Conservation (phyloP, 116 monocot genomes). For the Zostera marina region DNA sequence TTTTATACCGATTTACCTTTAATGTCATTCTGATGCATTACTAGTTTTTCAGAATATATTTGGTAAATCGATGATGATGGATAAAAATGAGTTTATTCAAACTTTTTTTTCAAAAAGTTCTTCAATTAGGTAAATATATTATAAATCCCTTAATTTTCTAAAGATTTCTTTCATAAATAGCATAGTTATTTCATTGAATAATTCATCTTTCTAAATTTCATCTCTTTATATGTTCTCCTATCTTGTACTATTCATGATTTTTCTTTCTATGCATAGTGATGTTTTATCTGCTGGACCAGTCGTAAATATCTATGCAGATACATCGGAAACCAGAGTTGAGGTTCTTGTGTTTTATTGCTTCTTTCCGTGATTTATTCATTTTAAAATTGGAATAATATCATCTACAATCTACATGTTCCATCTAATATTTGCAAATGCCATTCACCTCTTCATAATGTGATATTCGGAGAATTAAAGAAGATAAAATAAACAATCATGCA, state of each 20-base stretch:
- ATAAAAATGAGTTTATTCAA: slow-evolving; percentile 66
- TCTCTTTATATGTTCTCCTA: slow-evolving; percentile 3
- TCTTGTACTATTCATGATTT: neutral
- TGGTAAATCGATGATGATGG: slow-evolving; percentile 64
- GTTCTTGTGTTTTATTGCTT: slow-evolving; percentile 15
- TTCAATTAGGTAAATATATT: neutral
- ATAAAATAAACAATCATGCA: too few relatives aligned
- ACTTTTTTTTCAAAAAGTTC: slow-evolving; percentile 49
- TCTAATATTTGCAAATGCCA: too few relatives aligned
- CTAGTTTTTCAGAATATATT: slow-evolving; percentile 48
- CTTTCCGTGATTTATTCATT: too few relatives aligned
- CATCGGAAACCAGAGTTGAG: slow-evolving; percentile 23
- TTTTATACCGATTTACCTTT: neutral
- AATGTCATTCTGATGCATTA: slow-evolving; percentile 6
- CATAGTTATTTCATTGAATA: neutral
- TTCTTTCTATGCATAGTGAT: slow-evolving; percentile 22
- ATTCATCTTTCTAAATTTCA: neutral
- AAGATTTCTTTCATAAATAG: neutral
- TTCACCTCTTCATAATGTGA: too few relatives aligned
- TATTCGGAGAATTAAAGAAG: too few relatives aligned
- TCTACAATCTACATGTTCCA: too few relatives aligned
- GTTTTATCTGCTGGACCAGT: slow-evolving; percentile 36
- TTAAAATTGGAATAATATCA: too few relatives aligned
- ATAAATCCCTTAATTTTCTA: neutral
- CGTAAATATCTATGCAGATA: slow-evolving; percentile 4